Conservation (phyloP, 768 basidiomycete species). For the Lactarius hatsudake region DNA sequence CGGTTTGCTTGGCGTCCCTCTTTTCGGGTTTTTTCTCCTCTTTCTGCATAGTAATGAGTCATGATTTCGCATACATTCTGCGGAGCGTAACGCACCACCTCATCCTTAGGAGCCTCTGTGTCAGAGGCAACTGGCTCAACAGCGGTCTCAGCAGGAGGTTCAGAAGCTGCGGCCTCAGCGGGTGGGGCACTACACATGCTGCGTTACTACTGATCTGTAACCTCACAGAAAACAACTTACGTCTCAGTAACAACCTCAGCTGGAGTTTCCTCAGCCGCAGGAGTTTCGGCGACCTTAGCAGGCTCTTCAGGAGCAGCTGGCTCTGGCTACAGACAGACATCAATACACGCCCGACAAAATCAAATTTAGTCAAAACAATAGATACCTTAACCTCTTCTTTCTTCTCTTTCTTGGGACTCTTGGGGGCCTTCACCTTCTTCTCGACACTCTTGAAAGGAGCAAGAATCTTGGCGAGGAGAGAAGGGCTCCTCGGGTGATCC, state of each 20-base stretch:
- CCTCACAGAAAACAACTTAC: conserved; percentile 39
- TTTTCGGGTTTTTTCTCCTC: conserved; percentile 50
- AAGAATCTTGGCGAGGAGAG: conserved; percentile 73
- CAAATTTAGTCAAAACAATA: conserved; percentile 16
- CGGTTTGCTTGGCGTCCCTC: conserved; percentile 39
- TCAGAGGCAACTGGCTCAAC: conserved; percentile 36
- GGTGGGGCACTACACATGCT: conserved; percentile 19
- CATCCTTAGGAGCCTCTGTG: conserved; percentile 55
- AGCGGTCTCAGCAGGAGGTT: conserved; percentile 31
- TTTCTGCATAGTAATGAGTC: conserved; percentile 31
- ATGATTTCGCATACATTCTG: neutral
- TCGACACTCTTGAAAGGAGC: conserved; percentile 61
- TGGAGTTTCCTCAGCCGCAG: conserved; percentile 55
- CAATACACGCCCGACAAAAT: neutral
- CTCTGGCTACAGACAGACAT: conserved; percentile 30
- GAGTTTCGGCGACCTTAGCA: conserved; percentile 43
- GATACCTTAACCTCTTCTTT: conserved; percentile 67
- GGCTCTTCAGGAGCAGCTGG: conserved; percentile 41
- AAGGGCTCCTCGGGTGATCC: conserved; percentile 77
- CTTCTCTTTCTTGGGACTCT: conserved; percentile 71
- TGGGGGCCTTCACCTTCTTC: conserved; percentile 51
- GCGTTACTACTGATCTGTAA: neutral
- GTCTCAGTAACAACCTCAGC: conserved; percentile 58
- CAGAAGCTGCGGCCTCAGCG: conserved; percentile 31
- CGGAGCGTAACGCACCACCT: conserved; percentile 44